Percentiles rank a stretch among this genome's conserved stretches.
phyloP scores from a whole-genome alignment of 2,329 filamentous ascomycete genomes.

The Neofusicoccum cordaticola region DNA sequence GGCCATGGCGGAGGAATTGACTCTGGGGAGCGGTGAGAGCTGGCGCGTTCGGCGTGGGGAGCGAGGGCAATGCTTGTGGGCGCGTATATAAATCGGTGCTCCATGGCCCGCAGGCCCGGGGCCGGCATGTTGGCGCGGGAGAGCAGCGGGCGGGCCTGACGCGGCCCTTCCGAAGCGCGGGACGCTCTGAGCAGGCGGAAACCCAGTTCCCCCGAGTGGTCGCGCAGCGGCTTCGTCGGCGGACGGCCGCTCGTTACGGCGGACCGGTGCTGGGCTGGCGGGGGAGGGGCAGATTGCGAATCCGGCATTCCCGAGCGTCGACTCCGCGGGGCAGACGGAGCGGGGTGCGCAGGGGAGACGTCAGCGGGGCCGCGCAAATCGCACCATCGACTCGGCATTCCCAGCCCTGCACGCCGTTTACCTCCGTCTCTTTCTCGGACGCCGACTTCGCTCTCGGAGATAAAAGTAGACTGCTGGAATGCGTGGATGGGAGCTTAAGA shows the following conservation, averaged over 20 bases:
- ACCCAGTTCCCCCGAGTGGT: not conserved
- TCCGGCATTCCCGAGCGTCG: not conserved
- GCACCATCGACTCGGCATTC: not conserved
- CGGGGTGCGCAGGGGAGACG: not conserved
- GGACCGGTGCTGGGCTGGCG: not conserved
- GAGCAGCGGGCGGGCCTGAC: not conserved
- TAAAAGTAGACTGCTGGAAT: not conserved
- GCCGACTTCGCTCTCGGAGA: not conserved
- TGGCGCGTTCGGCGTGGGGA: not conserved
- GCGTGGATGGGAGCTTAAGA: not conserved
- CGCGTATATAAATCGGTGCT: not conserved
- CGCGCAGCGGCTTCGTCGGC: not conserved
- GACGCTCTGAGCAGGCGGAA: not conserved
- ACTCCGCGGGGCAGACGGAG: constrained; percentile 8
- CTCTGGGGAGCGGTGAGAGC: not conserved
- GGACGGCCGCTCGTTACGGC: not conserved
- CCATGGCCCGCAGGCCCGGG: not conserved
- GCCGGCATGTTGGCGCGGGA: constrained; percentile 9
- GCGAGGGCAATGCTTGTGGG: not conserved
- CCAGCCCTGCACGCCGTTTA: not conserved
- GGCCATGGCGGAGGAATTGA: constrained; percentile 1
- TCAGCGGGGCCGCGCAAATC: not conserved
- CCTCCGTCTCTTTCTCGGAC: not conserved
- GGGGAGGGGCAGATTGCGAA: not conserved
- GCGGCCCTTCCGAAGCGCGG: not conserved